These are phyloP conservation scores for Artomyces pyxidatus DNA, from an alignment of 768 basidiomycete species.

Conservation along the genomic window DNA sequence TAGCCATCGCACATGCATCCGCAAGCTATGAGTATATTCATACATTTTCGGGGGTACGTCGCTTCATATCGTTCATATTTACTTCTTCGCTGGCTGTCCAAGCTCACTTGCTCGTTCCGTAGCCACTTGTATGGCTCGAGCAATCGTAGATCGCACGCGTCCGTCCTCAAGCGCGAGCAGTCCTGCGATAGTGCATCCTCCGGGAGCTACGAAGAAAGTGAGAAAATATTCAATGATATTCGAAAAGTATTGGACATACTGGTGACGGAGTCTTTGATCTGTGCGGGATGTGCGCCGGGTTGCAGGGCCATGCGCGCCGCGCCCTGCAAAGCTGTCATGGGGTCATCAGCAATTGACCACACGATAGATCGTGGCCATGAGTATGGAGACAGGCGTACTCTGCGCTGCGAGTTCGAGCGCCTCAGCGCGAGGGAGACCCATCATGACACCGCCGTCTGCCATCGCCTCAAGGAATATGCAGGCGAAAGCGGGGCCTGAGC, in stretches of 20 bases:
- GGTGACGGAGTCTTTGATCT: constrained; percentile 95
- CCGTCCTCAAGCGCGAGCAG: constrained; percentile 92
- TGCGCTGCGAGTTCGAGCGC: constrained; percentile 94
- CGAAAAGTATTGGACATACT: constrained; percentile 43
- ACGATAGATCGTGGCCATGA: not conserved
- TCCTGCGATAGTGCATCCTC: constrained; percentile 98
- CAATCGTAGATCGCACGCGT: constrained; percentile 86
- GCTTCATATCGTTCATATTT: constrained; percentile 3
- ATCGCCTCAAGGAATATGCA: constrained; percentile 96
- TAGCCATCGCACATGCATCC: no score
- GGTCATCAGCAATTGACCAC: not conserved
- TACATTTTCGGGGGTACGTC: not conserved
- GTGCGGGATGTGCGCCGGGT: constrained; percentile 85
- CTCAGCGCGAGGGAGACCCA: constrained; percentile 92
- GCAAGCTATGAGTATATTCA: no score
- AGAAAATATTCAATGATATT: not conserved
- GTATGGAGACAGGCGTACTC: constrained; percentile 42
- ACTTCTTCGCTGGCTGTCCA: constrained; percentile 61
- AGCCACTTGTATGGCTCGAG: constrained; percentile 89
- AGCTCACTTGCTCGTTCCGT: constrained; percentile 83
- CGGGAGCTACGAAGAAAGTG: constrained; percentile 60
- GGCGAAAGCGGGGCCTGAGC: constrained; percentile 95
- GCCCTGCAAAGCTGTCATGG: constrained; percentile 75
- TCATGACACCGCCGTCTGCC: constrained; percentile 99
- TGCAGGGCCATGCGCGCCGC: constrained; percentile 93